Percentiles rank a stretch among this genome's conserved stretches.
phyloP scores from a whole-genome alignment of 352 stramenopile genomes.

The Phytopythium delawarense region DNA sequence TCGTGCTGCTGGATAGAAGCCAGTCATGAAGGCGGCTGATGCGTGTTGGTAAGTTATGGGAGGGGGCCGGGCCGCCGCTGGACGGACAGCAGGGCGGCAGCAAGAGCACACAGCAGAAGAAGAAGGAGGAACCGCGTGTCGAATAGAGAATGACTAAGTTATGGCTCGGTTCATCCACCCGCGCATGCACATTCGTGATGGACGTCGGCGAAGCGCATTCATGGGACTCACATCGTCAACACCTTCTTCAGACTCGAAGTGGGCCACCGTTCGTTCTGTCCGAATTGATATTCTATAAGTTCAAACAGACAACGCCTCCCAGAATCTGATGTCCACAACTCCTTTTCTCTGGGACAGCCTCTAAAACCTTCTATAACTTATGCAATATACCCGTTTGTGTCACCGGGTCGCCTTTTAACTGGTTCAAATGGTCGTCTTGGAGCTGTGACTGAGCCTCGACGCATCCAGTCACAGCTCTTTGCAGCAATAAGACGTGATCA shows the following conservation, averaged over 20 bases:
- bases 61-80: neutral
- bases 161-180: neutral
- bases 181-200: neutral
- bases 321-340: too few species aligned
- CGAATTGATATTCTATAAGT: neutral
- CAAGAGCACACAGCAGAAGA: neutral
- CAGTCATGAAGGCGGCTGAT: slow-evolving; percentile 1
- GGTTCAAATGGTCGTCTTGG: too few species aligned
- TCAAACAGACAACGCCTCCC: neutral
- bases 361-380: too few species aligned
- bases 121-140: neutral
- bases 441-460: too few species aligned
- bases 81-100: neutral
- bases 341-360: too few species aligned
- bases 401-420: too few species aligned
- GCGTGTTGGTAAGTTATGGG: slow-evolving; percentile 1
- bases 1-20: slow-evolving; percentile 57
- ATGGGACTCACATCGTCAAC: neutral
- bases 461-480: too few species aligned
- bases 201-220: neutral
- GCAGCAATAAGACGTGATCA: too few species aligned
- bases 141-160: slow-evolving; percentile 8
- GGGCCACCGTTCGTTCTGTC: neutral
- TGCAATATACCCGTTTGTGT: too few species aligned
- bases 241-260: neutral